Evolutionary conservation across 441 rosid species (phyloP).

Genomic region (Omphalea diandra): DNA sequence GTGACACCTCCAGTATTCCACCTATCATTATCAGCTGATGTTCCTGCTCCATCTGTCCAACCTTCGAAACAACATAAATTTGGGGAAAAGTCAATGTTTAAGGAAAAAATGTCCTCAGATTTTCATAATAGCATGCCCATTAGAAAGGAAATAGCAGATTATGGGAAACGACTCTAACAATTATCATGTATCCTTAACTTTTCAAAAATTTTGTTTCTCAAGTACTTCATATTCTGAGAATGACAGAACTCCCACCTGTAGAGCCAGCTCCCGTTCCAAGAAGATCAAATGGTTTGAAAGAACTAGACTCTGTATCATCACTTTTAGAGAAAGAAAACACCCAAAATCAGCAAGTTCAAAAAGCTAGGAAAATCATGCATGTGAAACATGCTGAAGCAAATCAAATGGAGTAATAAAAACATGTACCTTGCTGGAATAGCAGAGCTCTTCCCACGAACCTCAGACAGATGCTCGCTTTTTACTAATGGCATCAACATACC

Average conservation of each 20-base stretch:
- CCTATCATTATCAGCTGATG: conserved; percentile 56
- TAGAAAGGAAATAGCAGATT: neutral
- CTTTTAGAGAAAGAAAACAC: conserved; percentile 39
- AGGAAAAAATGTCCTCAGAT: conserved; percentile 18
- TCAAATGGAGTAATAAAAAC: conserved; percentile 12
- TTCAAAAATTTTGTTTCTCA: neutral
- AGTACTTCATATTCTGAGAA: conserved; percentile 1
- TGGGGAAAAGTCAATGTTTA: neutral
- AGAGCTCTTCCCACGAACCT: conserved; percentile 72
- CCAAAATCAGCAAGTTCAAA: conserved; percentile 26
- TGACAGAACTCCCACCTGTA: conserved; percentile 51
- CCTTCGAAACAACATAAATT: conserved; percentile 36
- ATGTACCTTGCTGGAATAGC: conserved; percentile 47
- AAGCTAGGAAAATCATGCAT: conserved; percentile 16
- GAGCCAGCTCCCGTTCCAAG: conserved; percentile 63
- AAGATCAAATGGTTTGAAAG: conserved; percentile 65
- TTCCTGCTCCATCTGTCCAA: conserved; percentile 58
- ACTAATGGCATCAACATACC: conserved; percentile 44
- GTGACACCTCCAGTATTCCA: conserved; percentile 61
- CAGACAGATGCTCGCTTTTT: conserved; percentile 84
- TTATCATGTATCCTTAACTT: neutral
- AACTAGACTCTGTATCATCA: conserved; percentile 59
- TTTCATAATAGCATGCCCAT: conserved; percentile 3
- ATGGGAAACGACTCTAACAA: too few relatives aligned
- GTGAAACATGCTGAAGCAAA: conserved; percentile 16